phyloP scores from a whole-genome alignment of 495 filamentous ascomycete species.

The Staphylotrichum longicolle region DNA sequence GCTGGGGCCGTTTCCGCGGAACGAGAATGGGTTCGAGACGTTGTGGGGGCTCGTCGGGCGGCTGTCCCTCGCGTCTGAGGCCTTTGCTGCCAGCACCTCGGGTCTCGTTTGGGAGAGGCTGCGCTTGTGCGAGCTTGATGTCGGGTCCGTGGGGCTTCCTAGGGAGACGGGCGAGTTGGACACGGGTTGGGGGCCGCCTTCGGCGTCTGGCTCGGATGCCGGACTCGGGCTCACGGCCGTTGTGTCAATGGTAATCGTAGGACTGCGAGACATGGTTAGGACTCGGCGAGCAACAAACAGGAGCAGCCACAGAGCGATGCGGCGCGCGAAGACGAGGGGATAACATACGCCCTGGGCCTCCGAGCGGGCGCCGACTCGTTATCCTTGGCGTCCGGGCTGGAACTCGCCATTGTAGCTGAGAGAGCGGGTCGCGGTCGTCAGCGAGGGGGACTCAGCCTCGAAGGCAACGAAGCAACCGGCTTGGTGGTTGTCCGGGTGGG shows the following conservation, averaged over 20 bases:
- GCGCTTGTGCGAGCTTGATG: conserved; percentile 46
- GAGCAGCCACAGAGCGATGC: conserved; percentile 1
- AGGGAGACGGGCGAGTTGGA: conserved; percentile 47
- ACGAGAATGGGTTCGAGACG: conserved; percentile 65
- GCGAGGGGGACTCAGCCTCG: conserved; percentile 23
- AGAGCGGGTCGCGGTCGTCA: conserved; percentile 23
- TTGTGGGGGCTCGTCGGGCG: conserved; percentile 90
- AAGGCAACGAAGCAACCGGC: conserved; percentile 14
- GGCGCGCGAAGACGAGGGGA: neutral
- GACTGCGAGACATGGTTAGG: conserved; percentile 38
- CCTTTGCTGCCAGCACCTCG: conserved; percentile 59
- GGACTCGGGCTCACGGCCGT: conserved; percentile 56
- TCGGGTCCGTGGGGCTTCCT: conserved; percentile 41
- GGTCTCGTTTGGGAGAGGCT: conserved; percentile 41
- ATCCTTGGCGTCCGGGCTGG: conserved; percentile 21
- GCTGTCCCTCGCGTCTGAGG: conserved; percentile 73
- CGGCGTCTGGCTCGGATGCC: conserved; percentile 24
- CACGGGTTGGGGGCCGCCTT: conserved; percentile 14
- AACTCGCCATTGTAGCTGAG: conserved; percentile 31
- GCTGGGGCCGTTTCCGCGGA: conserved; percentile 45
- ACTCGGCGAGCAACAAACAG: neutral
- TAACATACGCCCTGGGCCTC: conserved; percentile 34
- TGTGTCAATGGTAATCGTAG: conserved; percentile 75
- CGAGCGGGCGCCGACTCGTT: conserved; percentile 24
- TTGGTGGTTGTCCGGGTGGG: neutral